phyloP scores from a whole-genome alignment of 83 land plant species.

The Thuja plicata region DNA sequence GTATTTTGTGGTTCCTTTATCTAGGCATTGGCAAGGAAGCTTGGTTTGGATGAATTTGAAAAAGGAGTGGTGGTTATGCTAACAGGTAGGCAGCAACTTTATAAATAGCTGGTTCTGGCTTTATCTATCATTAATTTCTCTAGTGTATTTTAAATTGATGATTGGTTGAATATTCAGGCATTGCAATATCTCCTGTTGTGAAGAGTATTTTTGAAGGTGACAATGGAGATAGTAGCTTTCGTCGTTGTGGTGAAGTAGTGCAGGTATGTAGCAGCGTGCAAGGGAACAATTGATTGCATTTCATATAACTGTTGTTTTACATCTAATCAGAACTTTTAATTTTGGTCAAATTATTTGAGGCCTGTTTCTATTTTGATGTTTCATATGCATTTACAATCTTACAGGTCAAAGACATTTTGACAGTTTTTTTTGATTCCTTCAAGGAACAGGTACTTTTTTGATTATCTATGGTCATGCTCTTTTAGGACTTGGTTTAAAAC shows the following conservation, averaged over 20 bases:
- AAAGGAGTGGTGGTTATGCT: slow-evolving; percentile 39
- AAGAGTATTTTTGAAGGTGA: slow-evolving; percentile 41
- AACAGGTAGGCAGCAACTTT: slow-evolving; percentile 15
- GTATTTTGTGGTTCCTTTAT: slow-evolving; percentile 1
- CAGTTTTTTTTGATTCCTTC: slow-evolving; percentile 35
- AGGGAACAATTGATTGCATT: background rate
- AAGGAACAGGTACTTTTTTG: slow-evolving; percentile 26
- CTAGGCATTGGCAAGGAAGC: slow-evolving; percentile 32
- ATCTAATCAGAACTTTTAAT: background rate
- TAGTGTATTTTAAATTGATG: background rate
- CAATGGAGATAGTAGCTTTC: slow-evolving; percentile 19
- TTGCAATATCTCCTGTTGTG: slow-evolving; percentile 37
- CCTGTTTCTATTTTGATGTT: background rate
- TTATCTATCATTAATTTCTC: background rate
- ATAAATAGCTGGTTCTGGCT: background rate
- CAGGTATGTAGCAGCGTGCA: slow-evolving; percentile 12
- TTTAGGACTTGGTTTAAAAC: background rate
- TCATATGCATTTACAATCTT: background rate
- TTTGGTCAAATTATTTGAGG: background rate
- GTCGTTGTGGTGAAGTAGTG: slow-evolving; percentile 23
- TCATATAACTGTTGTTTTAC: background rate
- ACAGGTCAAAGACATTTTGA: slow-evolving; percentile 34
- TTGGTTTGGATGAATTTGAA: slow-evolving; percentile 42
- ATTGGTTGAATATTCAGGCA: slow-evolving; percentile 13
- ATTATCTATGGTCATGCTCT: background rate